Percentiles rank a stretch among this genome's conserved stretches.
These are phyloP conservation scores for Adansonia rubrostipa DNA, from an alignment of 441 rosid species.

Conservation along the genomic window DNA sequence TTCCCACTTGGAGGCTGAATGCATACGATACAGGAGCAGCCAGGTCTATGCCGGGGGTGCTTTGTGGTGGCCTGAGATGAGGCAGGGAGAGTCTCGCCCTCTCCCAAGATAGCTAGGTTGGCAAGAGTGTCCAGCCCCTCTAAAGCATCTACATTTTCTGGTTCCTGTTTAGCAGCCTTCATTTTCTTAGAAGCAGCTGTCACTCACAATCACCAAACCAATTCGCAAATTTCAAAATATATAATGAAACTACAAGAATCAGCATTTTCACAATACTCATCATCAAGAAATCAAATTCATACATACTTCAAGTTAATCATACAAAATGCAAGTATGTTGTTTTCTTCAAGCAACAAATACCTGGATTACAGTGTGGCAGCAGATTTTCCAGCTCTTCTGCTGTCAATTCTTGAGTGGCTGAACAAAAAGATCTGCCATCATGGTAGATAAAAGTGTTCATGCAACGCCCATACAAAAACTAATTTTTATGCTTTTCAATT, in stretches of 20 bases:
- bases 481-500: neutral
- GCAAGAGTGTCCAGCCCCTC: slow-evolving; percentile 63
- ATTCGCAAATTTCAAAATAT: slow-evolving; percentile 27
- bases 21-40: slow-evolving; percentile 75
- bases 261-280: slow-evolving; percentile 19
- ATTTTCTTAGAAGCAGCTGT: slow-evolving; percentile 57
- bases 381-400: slow-evolving; percentile 66
- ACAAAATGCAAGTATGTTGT: neutral
- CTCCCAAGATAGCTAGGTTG: slow-evolving; percentile 53
- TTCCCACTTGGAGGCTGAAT: slow-evolving; percentile 74
- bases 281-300: slow-evolving; percentile 19
- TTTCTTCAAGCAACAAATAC: slow-evolving; percentile 41
- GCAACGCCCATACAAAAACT: neutral
- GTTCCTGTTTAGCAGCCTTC: slow-evolving; percentile 60
- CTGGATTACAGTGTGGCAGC: slow-evolving; percentile 53
- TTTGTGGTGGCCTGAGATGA: slow-evolving; percentile 60
- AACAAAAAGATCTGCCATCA: slow-evolving; percentile 62
- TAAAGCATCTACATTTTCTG: slow-evolving; percentile 49
- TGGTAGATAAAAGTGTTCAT: slow-evolving; percentile 25
- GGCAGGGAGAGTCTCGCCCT: slow-evolving; percentile 42
- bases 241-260: slow-evolving; percentile 21
- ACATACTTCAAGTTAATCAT: neutral
- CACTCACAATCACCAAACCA: slow-evolving; percentile 27
- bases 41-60: slow-evolving; percentile 76
- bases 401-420: slow-evolving; percentile 62